Evolutionary conservation across 2,329 filamentous ascomycete species (phyloP).

Genomic region (Polytolypa hystricis): DNA sequence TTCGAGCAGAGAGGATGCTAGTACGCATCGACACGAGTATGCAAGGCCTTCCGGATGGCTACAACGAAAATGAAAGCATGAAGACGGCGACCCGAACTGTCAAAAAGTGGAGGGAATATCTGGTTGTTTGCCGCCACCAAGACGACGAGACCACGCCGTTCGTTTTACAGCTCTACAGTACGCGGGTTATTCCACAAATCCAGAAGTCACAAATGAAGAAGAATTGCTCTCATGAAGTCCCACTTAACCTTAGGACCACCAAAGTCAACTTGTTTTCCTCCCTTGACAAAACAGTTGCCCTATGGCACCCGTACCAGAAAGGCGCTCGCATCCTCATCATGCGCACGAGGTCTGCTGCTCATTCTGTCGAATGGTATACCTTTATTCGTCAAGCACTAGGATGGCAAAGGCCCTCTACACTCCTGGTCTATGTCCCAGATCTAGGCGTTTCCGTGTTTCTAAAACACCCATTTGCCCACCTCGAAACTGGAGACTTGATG

Average conservation of each 20-base stretch:
- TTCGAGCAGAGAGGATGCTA: conserved; percentile 60
- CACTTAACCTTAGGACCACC: conserved; percentile 25
- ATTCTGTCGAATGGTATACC: conserved; percentile 58
- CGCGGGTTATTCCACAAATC: conserved; percentile 51
- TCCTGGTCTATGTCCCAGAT: conserved; percentile 54
- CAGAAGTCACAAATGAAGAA: conserved; percentile 43
- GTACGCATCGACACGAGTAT: conserved; percentile 47
- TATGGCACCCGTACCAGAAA: conserved; percentile 45
- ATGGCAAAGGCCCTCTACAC: conserved; percentile 43
- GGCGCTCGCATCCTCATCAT: conserved; percentile 53
- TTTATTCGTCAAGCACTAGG: conserved; percentile 52
- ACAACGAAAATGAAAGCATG: conserved; percentile 52
- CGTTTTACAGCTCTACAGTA: conserved; percentile 50
- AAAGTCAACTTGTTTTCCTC: conserved; percentile 54
- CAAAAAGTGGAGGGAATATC: conserved; percentile 56
- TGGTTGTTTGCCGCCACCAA: conserved; percentile 50
- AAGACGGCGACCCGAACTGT: conserved; percentile 46
- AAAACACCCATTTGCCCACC: conserved; percentile 47
- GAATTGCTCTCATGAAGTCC: conserved; percentile 47
- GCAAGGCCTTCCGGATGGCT: conserved; percentile 47
- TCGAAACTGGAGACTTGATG: conserved; percentile 31
- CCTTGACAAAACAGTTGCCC: conserved; percentile 55
- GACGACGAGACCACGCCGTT: conserved; percentile 45
- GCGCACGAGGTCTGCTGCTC: conserved; percentile 48
- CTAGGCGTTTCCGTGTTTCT: conserved; percentile 48